phyloP scores from a whole-genome alignment of 2,329 filamentous ascomycete genomes.

The Ascochyta lentis region DNA sequence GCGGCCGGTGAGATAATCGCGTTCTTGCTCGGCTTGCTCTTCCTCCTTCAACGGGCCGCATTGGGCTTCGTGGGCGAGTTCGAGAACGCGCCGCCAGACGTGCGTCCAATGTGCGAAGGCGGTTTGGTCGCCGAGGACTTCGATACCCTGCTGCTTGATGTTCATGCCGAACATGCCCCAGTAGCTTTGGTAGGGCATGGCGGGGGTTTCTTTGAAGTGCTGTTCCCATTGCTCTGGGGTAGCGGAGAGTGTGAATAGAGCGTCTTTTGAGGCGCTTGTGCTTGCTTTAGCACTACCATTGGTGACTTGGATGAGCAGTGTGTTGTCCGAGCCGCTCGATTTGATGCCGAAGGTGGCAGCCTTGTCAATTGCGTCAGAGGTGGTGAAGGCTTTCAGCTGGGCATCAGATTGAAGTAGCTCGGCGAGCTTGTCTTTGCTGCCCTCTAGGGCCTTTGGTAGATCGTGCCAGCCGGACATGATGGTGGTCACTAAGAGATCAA shows the following conservation, averaged over 20 bases:
- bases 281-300: conserved; percentile 40
- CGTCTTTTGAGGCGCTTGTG: conserved; percentile 40
- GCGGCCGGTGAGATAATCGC: conserved; percentile 56
- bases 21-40: conserved; percentile 43
- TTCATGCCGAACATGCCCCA: conserved; percentile 58
- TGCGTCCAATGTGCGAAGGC: conserved; percentile 55
- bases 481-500: background rate
- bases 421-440: conserved; percentile 40
- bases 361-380: conserved; percentile 43
- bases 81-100: conserved; percentile 57
- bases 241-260: conserved; percentile 50
- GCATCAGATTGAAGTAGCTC: conserved; percentile 43
- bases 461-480: conserved; percentile 45
- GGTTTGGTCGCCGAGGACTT: conserved; percentile 55
- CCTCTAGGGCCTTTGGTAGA: conserved; percentile 40
- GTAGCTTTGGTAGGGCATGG: conserved; percentile 55
- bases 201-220: conserved; percentile 54
- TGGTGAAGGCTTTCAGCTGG: conserved; percentile 47
- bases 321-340: conserved; percentile 42
- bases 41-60: conserved; percentile 54
- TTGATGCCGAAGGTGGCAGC: conserved; percentile 46
- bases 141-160: conserved; percentile 57
- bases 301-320: conserved; percentile 42
- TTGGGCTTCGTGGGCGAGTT: conserved; percentile 57
- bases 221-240: conserved; percentile 56